These are phyloP conservation scores for Asterochloris sp. DNA, from an alignment of 139 green algal genomes.

Conservation along the genomic window DNA sequence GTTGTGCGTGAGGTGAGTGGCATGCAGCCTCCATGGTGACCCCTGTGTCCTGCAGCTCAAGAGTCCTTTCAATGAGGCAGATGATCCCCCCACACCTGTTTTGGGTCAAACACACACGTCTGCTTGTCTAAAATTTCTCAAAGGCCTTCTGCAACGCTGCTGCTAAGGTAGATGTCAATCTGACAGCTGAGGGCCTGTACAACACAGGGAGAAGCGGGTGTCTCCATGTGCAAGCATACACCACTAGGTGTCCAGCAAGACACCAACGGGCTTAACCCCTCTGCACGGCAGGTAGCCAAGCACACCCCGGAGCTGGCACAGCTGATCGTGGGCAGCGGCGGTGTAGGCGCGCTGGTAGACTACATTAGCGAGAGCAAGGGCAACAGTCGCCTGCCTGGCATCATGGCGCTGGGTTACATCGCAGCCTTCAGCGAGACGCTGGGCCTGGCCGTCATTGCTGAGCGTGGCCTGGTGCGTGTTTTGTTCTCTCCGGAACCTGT, in stretches of 20 bases:
- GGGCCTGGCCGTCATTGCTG: conserved; percentile 73
- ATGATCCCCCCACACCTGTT: too few relatives aligned
- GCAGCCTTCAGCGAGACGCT: conserved; percentile 85
- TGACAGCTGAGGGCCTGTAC: not conserved
- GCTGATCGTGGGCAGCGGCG: conserved; percentile 80
- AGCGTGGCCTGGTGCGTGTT: conserved; percentile 60
- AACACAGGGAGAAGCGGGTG: not conserved
- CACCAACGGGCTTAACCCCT: not conserved
- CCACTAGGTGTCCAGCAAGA: not conserved
- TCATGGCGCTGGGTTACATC: conserved; percentile 90
- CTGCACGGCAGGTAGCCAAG: conserved; percentile 65
- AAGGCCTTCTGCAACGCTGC: too few relatives aligned
- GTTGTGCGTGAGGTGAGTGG: conserved; percentile 43
- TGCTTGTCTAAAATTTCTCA: too few relatives aligned
- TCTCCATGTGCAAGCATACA: not conserved
- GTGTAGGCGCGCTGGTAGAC: conserved; percentile 80
- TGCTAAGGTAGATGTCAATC: not conserved
- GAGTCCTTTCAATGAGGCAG: too few relatives aligned
- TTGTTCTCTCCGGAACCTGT: not conserved
- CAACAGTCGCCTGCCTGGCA: conserved; percentile 58
- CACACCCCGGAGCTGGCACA: conserved; percentile 89
- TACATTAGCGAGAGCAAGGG: conserved; percentile 53
- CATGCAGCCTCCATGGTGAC: not conserved
- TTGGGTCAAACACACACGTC: too few relatives aligned
- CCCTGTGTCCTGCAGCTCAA: too few relatives aligned